Evolutionary conservation across 164 flowering plant genomes (phyloP).

Genomic region (Vitis rotundifolia): DNA sequence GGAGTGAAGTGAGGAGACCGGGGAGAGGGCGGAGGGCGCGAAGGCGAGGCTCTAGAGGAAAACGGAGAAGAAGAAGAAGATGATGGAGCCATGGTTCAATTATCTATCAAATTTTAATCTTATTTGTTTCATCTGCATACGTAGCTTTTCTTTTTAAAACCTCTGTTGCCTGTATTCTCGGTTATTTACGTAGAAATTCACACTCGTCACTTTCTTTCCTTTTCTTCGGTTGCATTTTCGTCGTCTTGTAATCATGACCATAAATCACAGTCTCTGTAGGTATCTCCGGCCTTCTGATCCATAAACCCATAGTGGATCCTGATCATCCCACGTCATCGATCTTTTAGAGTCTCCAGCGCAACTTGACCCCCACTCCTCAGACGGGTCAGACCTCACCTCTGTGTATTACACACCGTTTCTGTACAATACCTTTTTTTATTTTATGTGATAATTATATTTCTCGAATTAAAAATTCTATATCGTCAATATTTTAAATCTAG

Average conservation of each 20-base stretch:
- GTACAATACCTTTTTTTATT: too few relatives aligned
- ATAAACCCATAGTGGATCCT: background rate
- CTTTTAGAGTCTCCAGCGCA: background rate
- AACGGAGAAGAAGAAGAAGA: constrained; percentile 35
- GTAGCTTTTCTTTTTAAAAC: background rate
- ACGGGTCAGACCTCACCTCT: too few relatives aligned
- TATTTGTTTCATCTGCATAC: background rate
- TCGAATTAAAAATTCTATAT: too few relatives aligned
- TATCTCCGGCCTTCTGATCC: background rate
- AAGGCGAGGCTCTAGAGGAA: constrained; percentile 30
- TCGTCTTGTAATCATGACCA: constrained; percentile 26
- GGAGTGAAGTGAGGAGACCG: constrained; percentile 55
- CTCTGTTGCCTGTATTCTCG: too few relatives aligned
- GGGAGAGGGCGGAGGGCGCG: constrained; percentile 36
- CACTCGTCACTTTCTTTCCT: constrained; percentile 7
- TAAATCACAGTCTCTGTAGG: constrained; percentile 3
- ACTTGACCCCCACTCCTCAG: too few relatives aligned
- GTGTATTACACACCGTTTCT: too few relatives aligned
- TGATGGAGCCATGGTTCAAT: constrained; percentile 34
- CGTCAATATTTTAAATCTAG: too few relatives aligned
- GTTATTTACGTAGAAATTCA: background rate
- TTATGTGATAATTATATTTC: too few relatives aligned
- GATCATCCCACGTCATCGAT: background rate
- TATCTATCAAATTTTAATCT: background rate
- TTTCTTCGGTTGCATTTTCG: constrained; percentile 17